Evolutionary conservation across 768 basidiomycete species (phyloP).

Genomic region (Suillus decipiens): DNA sequence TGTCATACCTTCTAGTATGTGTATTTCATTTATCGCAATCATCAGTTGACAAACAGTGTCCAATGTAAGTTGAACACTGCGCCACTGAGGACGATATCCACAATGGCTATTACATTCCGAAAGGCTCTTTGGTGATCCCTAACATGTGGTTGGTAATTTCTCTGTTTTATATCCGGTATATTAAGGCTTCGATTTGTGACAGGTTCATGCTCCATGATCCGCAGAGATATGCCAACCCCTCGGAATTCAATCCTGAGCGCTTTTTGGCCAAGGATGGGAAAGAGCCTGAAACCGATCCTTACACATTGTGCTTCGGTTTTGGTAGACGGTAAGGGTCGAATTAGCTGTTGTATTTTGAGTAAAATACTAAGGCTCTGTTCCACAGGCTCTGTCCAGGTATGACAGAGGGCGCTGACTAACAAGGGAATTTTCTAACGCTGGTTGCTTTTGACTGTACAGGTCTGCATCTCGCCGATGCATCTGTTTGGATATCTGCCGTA

Average conservation of each 20-base stretch:
- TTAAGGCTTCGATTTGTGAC: background rate
- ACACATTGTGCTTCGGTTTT: constrained; percentile 25
- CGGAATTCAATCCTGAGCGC: constrained; percentile 36
- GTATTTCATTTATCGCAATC: constrained; percentile 41
- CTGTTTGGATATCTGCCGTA: constrained; percentile 29
- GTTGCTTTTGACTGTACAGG: constrained; percentile 17
- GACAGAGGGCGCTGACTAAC: background rate
- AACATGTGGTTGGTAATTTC: constrained; percentile 27
- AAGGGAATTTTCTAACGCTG: background rate
- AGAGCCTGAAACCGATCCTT: constrained; percentile 21
- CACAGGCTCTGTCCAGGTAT: constrained; percentile 24
- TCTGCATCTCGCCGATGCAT: constrained; percentile 28
- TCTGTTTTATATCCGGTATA: background rate
- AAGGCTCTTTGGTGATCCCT: constrained; percentile 25
- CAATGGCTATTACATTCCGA: constrained; percentile 21
- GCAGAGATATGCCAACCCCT: constrained; percentile 35
- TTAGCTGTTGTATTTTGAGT: background rate
- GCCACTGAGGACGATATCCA: constrained; percentile 23
- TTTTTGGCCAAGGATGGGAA: constrained; percentile 24
- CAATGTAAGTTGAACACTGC: constrained; percentile 14
- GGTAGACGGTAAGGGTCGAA: constrained; percentile 26
- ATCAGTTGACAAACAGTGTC: constrained; percentile 29
- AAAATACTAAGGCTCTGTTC: background rate
- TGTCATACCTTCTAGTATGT: constrained; percentile 18
- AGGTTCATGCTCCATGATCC: constrained; percentile 58